These are phyloP conservation scores for Sanguinoderma infundibulare DNA, from an alignment of 1,284 basidiomycete genomes.

Conservation along the genomic window DNA sequence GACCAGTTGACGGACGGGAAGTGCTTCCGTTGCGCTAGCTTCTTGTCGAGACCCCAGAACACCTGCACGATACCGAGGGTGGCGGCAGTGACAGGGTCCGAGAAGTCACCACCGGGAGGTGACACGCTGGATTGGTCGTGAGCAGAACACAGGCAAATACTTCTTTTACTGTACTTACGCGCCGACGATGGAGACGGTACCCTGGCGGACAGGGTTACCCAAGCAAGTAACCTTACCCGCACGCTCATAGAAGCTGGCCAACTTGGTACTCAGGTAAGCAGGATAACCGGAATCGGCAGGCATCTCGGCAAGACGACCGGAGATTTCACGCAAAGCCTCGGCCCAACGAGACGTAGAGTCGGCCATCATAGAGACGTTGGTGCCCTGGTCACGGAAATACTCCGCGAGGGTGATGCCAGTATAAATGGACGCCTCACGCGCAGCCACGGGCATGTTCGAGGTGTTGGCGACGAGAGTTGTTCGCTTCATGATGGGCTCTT, in stretches of 20 bases:
- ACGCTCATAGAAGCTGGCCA: conserved; percentile 98
- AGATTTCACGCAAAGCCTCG: conserved; percentile 98
- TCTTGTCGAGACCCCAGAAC: conserved; percentile 97
- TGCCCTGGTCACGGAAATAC: conserved; percentile 99
- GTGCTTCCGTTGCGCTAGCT: conserved; percentile 96
- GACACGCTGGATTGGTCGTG: conserved; percentile 71
- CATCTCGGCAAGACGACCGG: conserved; percentile 99
- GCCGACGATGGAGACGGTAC: conserved; percentile 98
- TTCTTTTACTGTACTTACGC: conserved; percentile 66
- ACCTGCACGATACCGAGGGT: conserved; percentile 99
- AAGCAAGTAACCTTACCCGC: conserved; percentile 97
- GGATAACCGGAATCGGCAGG: conserved; percentile 99
- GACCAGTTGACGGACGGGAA: conserved; percentile 99
- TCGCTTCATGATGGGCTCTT: conserved; percentile 99
- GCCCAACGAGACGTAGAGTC: conserved; percentile 99
- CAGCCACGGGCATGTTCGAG: conserved; percentile 99
- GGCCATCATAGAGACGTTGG: conserved; percentile 99
- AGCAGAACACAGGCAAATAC: not conserved
- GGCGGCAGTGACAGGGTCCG: conserved; percentile 96
- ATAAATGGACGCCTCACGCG: conserved; percentile 99
- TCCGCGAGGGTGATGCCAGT: conserved; percentile 99
- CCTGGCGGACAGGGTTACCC: conserved; percentile 87
- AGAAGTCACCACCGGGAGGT: conserved; percentile 99
- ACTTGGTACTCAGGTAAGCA: conserved; percentile 94
- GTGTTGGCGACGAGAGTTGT: conserved; percentile 99